Base-by-base conservation (phyloP, 768 basidiomycete genomes). In the Hericium rajendrae region DNA sequence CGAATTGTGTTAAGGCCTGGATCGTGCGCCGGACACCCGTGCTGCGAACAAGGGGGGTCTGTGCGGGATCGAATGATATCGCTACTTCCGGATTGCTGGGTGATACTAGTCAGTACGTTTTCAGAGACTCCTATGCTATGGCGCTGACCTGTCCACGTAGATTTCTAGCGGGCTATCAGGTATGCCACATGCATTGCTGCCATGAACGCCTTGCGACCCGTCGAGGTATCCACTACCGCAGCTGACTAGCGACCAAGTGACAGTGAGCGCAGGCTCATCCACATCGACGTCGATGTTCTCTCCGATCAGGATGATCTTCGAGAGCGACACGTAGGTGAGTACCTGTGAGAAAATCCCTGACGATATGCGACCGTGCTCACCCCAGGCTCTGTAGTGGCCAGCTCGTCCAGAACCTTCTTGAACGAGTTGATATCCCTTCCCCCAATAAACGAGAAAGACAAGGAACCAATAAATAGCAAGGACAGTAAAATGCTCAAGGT, bases 281-380 rank as follows among this genome's bases (percentile, higher is more conserved):
- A 82, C 68, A 61, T 83, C 82, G 11, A 82, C 74, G 59, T 82
- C 81, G 5, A 82, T 78, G 54, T 74, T 77, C 60, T 82, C 80
- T 6, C 81, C 82, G 2, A 82, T 63, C 40, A 83, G 70, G 2
- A 82, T 76, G 49, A 83, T 69, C 82, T 83, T n/a, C n/a, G n/a
- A n/a, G n/a, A n/a, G 57, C 32, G 32, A 32, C 1, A 32, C 32
- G 6, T 10, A 32, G 9, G 32, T 32, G 32, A 32, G 32, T 8
- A 6, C 6, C 5, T 32, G 32, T 32, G 32, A 8, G 32, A 8
- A 8, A 6, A 32, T 32, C 32, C 32, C 32, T 8, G 8, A 32
- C 32, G 9, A 32, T 9, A 32, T n/a, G 54, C 22, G 48, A 11
- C 4, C 11, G 26, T 41, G 60, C 73, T 59, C 68, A 81, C 81